These are phyloP conservation scores for Nothophaeocryptopus gaeumannii DNA, from an alignment of 2,329 filamentous ascomycete genomes.

Conservation along the genomic window DNA sequence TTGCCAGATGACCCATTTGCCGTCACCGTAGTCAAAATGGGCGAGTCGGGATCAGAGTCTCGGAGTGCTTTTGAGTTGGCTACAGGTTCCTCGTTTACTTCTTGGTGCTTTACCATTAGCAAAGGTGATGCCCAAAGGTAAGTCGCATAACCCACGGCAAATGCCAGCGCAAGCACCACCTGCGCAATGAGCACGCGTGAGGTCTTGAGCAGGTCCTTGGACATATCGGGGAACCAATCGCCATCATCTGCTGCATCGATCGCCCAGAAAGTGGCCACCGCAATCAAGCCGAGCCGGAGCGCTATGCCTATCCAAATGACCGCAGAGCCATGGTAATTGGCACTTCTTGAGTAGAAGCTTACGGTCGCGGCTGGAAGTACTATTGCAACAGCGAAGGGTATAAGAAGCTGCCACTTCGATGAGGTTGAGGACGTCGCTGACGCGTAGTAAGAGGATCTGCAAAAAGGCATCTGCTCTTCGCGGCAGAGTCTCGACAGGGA, in stretches of 20 bases:
- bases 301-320: slow-evolving; percentile 79
- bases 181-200: slow-evolving; percentile 76
- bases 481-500: slow-evolving; percentile 90
- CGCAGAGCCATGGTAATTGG: slow-evolving; percentile 83
- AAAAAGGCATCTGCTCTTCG: slow-evolving; percentile 98
- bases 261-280: slow-evolving; percentile 80
- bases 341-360: slow-evolving; percentile 75
- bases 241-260: slow-evolving; percentile 85
- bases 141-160: slow-evolving; percentile 79
- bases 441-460: slow-evolving; percentile 91
- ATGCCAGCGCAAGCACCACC: slow-evolving; percentile 70
- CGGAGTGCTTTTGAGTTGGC: slow-evolving; percentile 26
- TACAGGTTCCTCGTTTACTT: slow-evolving; percentile 24
- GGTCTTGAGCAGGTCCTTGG: slow-evolving; percentile 65
- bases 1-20: slow-evolving; percentile 33
- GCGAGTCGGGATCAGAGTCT: slow-evolving; percentile 33
- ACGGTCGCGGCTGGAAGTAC: slow-evolving; percentile 72
- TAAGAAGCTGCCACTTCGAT: slow-evolving; percentile 79
- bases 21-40: slow-evolving; percentile 39
- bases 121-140: slow-evolving; percentile 85
- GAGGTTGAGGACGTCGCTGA: slow-evolving; percentile 90
- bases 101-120: slow-evolving; percentile 63
- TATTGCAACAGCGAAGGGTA: slow-evolving; percentile 72
- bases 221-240: slow-evolving; percentile 67
- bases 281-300: slow-evolving; percentile 70